These are phyloP conservation scores for Pseudofabraea citricarpa DNA, from an alignment of 2,329 filamentous ascomycete genomes.

Conservation along the genomic window DNA sequence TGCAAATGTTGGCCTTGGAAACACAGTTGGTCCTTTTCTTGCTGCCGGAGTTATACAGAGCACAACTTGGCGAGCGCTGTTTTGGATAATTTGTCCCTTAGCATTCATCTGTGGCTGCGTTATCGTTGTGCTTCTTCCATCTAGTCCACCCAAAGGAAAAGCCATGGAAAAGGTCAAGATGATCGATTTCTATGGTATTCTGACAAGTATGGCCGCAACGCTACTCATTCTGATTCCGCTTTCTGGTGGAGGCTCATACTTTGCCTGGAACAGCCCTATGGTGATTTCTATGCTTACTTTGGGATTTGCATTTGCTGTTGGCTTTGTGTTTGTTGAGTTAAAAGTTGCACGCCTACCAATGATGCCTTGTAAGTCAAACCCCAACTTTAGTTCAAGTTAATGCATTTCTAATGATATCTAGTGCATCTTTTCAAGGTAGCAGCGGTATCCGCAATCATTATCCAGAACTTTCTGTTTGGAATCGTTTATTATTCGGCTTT, in stretches of 20 bases:
- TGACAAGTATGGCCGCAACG: slow-evolving; percentile 3
- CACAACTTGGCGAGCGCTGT: slow-evolving; percentile 15
- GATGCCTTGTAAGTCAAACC: slow-evolving; percentile 38
- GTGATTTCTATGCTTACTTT: slow-evolving; percentile 51
- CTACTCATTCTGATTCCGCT: slow-evolving; percentile 1
- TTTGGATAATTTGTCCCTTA: slow-evolving; percentile 16
- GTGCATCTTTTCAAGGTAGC: background rate
- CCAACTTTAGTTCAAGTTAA: background rate
- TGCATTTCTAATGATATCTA: background rate
- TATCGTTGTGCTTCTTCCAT: slow-evolving; percentile 12
- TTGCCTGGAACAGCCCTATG: slow-evolving; percentile 47
- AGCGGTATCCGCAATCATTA: slow-evolving; percentile 6
- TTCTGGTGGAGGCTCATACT: slow-evolving; percentile 41
- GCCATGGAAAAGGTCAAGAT: slow-evolving; percentile 13
- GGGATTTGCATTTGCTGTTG: slow-evolving; percentile 37
- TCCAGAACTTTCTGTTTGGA: slow-evolving; percentile 38
- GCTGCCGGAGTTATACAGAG: slow-evolving; percentile 13
- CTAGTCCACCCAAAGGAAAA: slow-evolving; percentile 13
- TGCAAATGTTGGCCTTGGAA: slow-evolving; percentile 18
- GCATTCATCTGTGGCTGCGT: slow-evolving; percentile 7
- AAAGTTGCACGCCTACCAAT: slow-evolving; percentile 47
- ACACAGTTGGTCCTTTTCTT: slow-evolving; percentile 22
- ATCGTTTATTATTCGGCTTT: slow-evolving; percentile 44
- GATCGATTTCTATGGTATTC: slow-evolving; percentile 18
- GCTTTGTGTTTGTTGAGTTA: slow-evolving; percentile 47